Evolutionary conservation across 805 yeast species (phyloP).

Genomic region (Candida arabinofermentans): DNA sequence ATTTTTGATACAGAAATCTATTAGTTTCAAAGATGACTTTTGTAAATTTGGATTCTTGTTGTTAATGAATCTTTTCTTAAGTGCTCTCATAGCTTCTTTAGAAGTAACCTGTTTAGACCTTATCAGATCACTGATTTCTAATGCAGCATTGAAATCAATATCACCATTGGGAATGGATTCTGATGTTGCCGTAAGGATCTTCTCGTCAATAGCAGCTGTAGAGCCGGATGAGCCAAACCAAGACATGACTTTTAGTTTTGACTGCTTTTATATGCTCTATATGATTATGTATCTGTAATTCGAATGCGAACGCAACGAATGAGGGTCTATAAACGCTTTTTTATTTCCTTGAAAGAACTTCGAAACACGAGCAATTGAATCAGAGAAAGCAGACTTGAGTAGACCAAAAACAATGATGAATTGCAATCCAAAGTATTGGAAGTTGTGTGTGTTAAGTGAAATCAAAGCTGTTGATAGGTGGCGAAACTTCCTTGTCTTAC

Average conservation of each 20-base stretch:
- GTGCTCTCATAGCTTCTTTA: conserved; percentile 77
- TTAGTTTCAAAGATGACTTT: conserved; percentile 66
- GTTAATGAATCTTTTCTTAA: conserved; percentile 65
- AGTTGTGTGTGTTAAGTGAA: too few relatives aligned
- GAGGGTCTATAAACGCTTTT: too few relatives aligned
- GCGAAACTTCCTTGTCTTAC: too few relatives aligned
- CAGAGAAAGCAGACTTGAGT: too few relatives aligned
- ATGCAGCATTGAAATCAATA: conserved; percentile 61
- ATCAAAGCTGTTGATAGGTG: too few relatives aligned
- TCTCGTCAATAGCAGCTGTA: conserved; percentile 47
- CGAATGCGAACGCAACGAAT: too few relatives aligned
- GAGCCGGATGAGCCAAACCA: conserved; percentile 42
- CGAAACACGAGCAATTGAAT: too few relatives aligned
- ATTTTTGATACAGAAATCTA: conserved; percentile 87
- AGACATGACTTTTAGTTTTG: conserved; percentile 36
- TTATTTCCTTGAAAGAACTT: too few relatives aligned
- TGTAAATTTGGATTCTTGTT: conserved; percentile 74
- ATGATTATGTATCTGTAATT: background rate
- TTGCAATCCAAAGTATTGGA: too few relatives aligned
- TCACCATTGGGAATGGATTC: conserved; percentile 93
- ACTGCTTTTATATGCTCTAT: background rate
- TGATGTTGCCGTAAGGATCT: conserved; percentile 74
- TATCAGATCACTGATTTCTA: conserved; percentile 84
- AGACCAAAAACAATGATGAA: too few relatives aligned
- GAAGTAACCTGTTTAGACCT: conserved; percentile 77